Percentiles rank a stretch among this genome's conserved stretches.
Evolutionary conservation across 148 eudicot species (phyloP).

Genomic region (Cornus kousa): DNA sequence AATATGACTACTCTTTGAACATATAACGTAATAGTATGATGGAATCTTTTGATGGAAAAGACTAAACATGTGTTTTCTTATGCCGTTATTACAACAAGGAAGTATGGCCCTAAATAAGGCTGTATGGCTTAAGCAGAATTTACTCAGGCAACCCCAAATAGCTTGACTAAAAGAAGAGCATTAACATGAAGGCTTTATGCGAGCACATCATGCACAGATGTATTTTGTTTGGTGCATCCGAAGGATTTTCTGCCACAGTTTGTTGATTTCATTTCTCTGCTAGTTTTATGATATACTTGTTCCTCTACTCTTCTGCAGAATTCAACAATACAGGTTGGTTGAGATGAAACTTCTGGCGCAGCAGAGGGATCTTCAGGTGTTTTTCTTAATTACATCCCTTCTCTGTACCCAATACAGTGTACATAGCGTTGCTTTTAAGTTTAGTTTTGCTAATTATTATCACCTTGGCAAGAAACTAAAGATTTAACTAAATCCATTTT

Average conservation of each 20-base stretch:
- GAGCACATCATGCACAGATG: background rate
- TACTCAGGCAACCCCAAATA: background rate
- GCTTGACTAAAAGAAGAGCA: background rate
- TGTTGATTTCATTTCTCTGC: background rate
- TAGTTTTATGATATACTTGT: background rate
- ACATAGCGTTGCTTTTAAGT: background rate
- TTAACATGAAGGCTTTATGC: background rate
- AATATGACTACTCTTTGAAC: background rate
- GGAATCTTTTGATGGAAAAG: background rate
- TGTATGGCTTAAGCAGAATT: background rate
- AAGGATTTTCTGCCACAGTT: background rate
- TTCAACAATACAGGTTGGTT: slow-evolving; percentile 78
- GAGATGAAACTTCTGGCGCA: slow-evolving; percentile 93
- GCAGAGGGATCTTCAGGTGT: slow-evolving; percentile 90
- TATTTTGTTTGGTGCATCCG: background rate
- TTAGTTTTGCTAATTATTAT: background rate
- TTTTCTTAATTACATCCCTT: background rate
- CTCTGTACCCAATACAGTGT: background rate
- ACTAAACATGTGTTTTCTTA: background rate
- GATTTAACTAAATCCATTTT: background rate
- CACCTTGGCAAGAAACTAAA: background rate
- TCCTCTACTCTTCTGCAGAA: slow-evolving; percentile 35
- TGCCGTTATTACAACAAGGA: background rate
- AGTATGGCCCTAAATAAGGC: background rate
- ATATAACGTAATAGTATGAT: background rate